phyloP scores from a whole-genome alignment of 2,329 filamentous ascomycete genomes.

The Truncatella angustata region DNA sequence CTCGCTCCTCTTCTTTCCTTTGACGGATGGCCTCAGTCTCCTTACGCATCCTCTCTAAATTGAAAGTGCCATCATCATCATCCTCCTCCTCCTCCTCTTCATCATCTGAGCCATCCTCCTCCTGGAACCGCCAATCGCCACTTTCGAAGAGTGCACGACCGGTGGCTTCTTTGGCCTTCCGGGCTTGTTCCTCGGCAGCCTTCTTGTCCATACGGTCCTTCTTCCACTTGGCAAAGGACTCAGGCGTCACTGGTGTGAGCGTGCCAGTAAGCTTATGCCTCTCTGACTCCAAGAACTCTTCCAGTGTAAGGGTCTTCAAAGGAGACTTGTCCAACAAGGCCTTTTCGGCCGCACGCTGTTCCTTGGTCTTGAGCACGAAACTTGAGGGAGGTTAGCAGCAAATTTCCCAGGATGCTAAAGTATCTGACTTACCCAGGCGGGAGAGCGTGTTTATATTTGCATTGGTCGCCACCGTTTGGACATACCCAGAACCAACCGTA shows the following conservation, averaged over 20 bases:
- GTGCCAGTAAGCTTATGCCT: conserved; percentile 90
- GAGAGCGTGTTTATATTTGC: conserved; percentile 96
- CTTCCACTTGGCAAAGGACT: conserved; percentile 97
- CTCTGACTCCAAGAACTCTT: conserved; percentile 96
- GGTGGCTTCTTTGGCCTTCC: conserved; percentile 90
- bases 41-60: conserved; percentile 75
- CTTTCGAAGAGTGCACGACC: conserved; percentile 95
- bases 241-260: conserved; percentile 89
- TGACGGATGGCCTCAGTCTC: conserved; percentile 79
- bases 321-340: conserved; percentile 94
- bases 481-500: conserved; percentile 99
- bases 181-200: conserved; percentile 86
- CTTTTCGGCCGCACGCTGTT: conserved; percentile 93
- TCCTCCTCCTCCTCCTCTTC: conserved; percentile 65
- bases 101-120: conserved; percentile 58
- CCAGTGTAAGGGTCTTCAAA: conserved; percentile 87
- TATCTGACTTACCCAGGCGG: conserved; percentile 75
- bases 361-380: conserved; percentile 96
- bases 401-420: not conserved
- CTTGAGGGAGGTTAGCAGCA: conserved; percentile 41
- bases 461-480: conserved; percentile 94
- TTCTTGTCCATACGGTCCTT: conserved; percentile 93
- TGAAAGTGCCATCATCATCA: conserved; percentile 63
- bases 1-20: conserved; percentile 74
- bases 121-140: conserved; percentile 76